Base-by-base conservation (phyloP, 2,329 filamentous ascomycete genomes). In the Aspergillus bombycis region DNA sequence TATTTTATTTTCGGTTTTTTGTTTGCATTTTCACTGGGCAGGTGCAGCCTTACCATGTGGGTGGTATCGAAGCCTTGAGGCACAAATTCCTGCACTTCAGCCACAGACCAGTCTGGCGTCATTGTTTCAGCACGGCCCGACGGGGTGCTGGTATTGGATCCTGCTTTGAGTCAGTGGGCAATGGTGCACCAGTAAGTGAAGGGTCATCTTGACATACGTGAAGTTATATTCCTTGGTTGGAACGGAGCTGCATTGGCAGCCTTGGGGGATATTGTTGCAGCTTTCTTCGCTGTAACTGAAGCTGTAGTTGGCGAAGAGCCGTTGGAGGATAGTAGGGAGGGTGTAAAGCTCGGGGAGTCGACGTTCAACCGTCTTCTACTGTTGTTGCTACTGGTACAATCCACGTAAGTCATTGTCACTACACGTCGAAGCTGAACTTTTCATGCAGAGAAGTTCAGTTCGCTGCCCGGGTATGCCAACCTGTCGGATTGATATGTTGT, bases 321-420 rank as follows among this genome's bases (percentile, higher is more conserved):
- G 59, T 80, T 80, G 36, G 74, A 71, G 38, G 77, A 73, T 19
- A 78, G 63, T 32, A 77, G 59, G 16, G 86, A 81, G 43, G 94
- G 94, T 0, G 93, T 97, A 77, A 99, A 99, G 55, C 94, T 92
- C 14, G 95, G 94, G 10, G 95, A 98, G 73, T 98, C 95, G 74
- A 97, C 95, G 78, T 96, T 99, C 69, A 99, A 85, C 32, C 90
- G 84, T 78, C 93, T 95, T 79, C 92, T 79, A 68, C 68, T 77
- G 62, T 69, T 71, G 62, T 68, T 70, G 60, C 60, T 62, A 60
- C 58, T 34, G 43, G 50, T 34, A 50, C 12, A 61, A 48, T 36
- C 14, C 30, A 54, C 53, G 71, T 75, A 36, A 75, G 70, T 66
- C 38, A 61, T 43, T 46, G 30, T 34, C 57, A 45, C 50, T 53